Evolutionary conservation across 2,329 filamentous ascomycete genomes (phyloP), one percentile per base, ranked within the genome.

Genomic region (Paecilomyces formosus): DNA sequence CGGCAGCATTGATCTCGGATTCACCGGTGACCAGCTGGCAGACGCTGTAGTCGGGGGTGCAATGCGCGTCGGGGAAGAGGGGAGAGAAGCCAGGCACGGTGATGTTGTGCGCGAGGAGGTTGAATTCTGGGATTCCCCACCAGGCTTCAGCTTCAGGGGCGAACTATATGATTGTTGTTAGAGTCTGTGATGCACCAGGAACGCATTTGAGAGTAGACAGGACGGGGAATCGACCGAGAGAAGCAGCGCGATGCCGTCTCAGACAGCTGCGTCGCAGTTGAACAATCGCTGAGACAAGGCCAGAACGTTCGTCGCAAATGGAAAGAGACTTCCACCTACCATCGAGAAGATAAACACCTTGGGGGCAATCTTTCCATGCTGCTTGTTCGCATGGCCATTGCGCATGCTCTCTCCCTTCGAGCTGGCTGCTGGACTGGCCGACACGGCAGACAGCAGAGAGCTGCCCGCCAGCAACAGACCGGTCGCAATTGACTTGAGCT

Each of bases 1-100:
- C 74, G 0, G 89, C 89, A 0, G 89, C 87, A 68, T 92, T 92
- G 76, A 92, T 89, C 73, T 90, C 88, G 9, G 81, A 79, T 70
- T 88, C 86, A 58, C 88, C 88, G 1, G 85, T 84, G 8, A 85
- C 84, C 53, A 90, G 65, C 67, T 91, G 88, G 72, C 89, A 92
- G 54, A 92, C 75, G 2, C 80, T 77, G 30, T 81, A 77, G 63
- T 85, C 74, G 11, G 74, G 73, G 0, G 83, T 86, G 71, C 88
- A 92, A 70, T 87, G 83, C 0, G 85, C 81, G 18, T 82, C 74
- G 0, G 87, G 87, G 67, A 82, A 89, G 2, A 87, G 72, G 66
- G 86, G 85, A 0, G 85, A 88, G 11, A 88, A 76, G 1, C 87
- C 87, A 0, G 85, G 81, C 0, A 85, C 70, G 2, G 82, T 79